phyloP scores from a whole-genome alignment of 768 basidiomycete species.

The Suillus americanus region DNA sequence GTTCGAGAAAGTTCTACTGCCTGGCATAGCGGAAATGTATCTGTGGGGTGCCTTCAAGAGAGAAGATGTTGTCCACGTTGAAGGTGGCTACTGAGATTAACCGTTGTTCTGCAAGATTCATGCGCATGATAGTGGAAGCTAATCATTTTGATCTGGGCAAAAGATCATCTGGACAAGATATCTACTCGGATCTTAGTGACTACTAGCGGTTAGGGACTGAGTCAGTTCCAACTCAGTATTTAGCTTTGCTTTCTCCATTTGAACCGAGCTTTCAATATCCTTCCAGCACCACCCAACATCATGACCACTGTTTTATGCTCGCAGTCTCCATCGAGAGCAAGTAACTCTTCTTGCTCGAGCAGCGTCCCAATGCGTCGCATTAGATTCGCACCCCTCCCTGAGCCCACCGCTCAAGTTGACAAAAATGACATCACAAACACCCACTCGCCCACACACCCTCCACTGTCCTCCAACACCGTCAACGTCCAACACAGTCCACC shows the following conservation, averaged over 20 bases:
- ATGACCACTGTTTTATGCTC: not conserved
- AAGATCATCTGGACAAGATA: not conserved
- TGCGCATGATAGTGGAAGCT: not conserved
- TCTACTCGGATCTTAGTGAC: not conserved
- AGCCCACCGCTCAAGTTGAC: not conserved
- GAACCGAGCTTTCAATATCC: not conserved
- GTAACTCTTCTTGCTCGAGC: not conserved
- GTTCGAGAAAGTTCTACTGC: not conserved
- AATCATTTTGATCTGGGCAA: not conserved
- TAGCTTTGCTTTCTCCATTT: not conserved
- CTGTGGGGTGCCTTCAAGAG: not conserved
- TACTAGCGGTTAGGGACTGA: not conserved
- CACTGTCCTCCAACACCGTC: not conserved
- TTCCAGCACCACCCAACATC: not conserved
- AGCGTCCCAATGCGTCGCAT: not conserved
- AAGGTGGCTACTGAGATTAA: too few relatives aligned
- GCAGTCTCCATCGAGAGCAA: not conserved
- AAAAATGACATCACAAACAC: not conserved
- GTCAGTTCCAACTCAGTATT: not conserved
- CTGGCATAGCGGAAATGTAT: not conserved
- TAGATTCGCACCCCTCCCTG: not conserved
- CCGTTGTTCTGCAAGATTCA: too few relatives aligned
- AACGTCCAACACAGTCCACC: not conserved
- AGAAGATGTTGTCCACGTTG: not conserved
- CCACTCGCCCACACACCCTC: not conserved